A percentile compares a stretch with the other conserved stretches of the same genome.
Evolutionary conservation across 2,329 filamentous ascomycete genomes (phyloP).

Genomic region (Alternaria consortialis): DNA sequence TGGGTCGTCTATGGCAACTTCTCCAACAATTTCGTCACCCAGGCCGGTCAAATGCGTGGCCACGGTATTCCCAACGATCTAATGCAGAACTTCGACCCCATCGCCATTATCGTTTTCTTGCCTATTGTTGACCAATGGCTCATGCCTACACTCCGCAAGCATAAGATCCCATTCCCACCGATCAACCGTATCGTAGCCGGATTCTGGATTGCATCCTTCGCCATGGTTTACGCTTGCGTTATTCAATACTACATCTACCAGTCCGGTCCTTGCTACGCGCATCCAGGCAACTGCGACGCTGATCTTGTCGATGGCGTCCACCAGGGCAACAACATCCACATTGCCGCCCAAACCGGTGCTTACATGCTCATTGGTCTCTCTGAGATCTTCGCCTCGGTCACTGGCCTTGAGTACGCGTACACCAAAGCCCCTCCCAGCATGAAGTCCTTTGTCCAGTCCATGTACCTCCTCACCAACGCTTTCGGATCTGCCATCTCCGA

Average conservation of each 20-base stretch:
- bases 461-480: conserved; percentile 69
- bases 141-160: conserved; percentile 55
- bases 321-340: conserved; percentile 55
- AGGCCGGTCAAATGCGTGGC: conserved; percentile 55
- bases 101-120: conserved; percentile 58
- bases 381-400: conserved; percentile 60
- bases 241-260: conserved; percentile 67
- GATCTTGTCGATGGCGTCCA: conserved; percentile 38
- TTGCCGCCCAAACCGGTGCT: conserved; percentile 57
- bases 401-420: conserved; percentile 59
- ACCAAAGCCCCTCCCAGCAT: conserved; percentile 59
- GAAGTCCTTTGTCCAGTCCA: conserved; percentile 61
- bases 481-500: conserved; percentile 69
- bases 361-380: conserved; percentile 59
- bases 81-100: conserved; percentile 60
- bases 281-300: conserved; percentile 46
- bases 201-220: conserved; percentile 61
- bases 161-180: conserved; percentile 56
- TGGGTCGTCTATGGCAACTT: conserved; percentile 56
- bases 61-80: conserved; percentile 60
- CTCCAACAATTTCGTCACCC: conserved; percentile 58
- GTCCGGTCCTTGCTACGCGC: conserved; percentile 61
- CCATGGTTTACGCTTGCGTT: conserved; percentile 65
- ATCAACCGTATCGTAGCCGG: conserved; percentile 64
- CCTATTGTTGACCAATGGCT: conserved; percentile 55